Evolutionary conservation across 2,329 filamentous ascomycete species (phyloP).

Genomic region (Pseudocercospora fijiensis): DNA sequence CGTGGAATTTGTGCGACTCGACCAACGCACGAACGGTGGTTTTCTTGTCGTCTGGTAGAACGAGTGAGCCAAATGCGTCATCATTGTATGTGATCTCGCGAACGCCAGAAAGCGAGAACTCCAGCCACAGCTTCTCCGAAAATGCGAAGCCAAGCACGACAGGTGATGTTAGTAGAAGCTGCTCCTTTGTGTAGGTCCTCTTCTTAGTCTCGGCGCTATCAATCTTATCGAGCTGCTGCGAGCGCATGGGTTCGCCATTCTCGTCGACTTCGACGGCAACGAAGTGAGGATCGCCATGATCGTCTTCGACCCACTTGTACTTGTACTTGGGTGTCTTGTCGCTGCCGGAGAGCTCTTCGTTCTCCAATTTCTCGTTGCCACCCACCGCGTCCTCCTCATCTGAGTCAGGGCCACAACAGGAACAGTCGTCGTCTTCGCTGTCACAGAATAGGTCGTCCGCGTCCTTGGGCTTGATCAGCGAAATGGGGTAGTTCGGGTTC

Average conservation of each 20-base stretch:
- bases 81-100: constrained; percentile 83
- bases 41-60: constrained; percentile 65
- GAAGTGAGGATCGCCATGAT: constrained; percentile 50
- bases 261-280: constrained; percentile 58
- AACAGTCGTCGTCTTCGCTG: constrained; percentile 48
- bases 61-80: constrained; percentile 76
- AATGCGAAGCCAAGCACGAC: constrained; percentile 86
- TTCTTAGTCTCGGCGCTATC: constrained; percentile 36
- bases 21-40: constrained; percentile 74
- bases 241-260: constrained; percentile 55
- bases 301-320: constrained; percentile 48
- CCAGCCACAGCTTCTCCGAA: constrained; percentile 84
- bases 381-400: constrained; percentile 45
- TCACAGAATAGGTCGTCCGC: constrained; percentile 54
- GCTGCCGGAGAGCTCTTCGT: constrained; percentile 53
- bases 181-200: constrained; percentile 68
- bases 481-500: constrained; percentile 81
- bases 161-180: constrained; percentile 78
- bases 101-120: constrained; percentile 77
- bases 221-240: constrained; percentile 60
- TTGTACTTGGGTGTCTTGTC: constrained; percentile 42
- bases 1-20: constrained; percentile 78
- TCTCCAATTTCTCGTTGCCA: constrained; percentile 48
- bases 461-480: constrained; percentile 66
- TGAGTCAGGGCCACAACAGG: constrained; percentile 42